A percentile compares a stretch with the other conserved stretches of the same genome.
These are phyloP conservation scores for Saitozyma sp. DNA, from an alignment of 768 basidiomycete genomes.

Conservation along the genomic window DNA sequence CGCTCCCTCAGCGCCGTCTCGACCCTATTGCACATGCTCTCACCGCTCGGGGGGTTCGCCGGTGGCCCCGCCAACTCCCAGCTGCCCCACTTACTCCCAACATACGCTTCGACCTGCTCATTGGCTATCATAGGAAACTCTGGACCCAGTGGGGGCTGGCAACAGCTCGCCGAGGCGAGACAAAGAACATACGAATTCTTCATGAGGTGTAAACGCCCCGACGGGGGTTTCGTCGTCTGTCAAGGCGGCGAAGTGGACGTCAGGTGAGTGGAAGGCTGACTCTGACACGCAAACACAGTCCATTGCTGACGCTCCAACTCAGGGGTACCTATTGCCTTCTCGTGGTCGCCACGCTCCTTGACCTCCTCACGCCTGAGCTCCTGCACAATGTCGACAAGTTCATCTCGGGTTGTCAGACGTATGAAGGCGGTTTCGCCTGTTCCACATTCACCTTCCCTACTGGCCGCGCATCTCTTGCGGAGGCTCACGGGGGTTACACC, in stretches of 20 bases:
- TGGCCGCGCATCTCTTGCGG: constrained; percentile 62
- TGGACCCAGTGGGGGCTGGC: constrained; percentile 55
- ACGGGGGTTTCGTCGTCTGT: constrained; percentile 90
- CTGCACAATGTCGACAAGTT: constrained; percentile 73
- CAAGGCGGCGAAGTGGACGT: constrained; percentile 90
- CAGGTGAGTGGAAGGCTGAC: constrained; percentile 59
- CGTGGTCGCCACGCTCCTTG: constrained; percentile 74
- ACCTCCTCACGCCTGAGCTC: constrained; percentile 86
- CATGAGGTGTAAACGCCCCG: constrained; percentile 84
- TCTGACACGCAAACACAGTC: background rate
- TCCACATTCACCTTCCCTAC: constrained; percentile 69
- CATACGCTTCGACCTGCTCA: constrained; percentile 81
- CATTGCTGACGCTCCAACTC: constrained; percentile 11
- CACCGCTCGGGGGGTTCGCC: constrained; percentile 83
- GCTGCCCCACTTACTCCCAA: constrained; percentile 79
- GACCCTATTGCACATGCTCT: constrained; percentile 78
- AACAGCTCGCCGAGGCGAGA: constrained; percentile 82
- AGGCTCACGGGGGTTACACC: constrained; percentile 97
- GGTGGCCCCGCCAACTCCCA: constrained; percentile 78
- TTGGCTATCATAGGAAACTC: constrained; percentile 78
- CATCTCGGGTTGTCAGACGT: constrained; percentile 83
- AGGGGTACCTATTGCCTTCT: constrained; percentile 95
- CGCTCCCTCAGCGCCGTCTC: constrained; percentile 64
- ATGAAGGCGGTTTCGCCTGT: constrained; percentile 91
- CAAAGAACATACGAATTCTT: constrained; percentile 82